These are phyloP conservation scores for Pogostemon cablin DNA, from an alignment of 257 asterid genomes.

Conservation along the genomic window DNA sequence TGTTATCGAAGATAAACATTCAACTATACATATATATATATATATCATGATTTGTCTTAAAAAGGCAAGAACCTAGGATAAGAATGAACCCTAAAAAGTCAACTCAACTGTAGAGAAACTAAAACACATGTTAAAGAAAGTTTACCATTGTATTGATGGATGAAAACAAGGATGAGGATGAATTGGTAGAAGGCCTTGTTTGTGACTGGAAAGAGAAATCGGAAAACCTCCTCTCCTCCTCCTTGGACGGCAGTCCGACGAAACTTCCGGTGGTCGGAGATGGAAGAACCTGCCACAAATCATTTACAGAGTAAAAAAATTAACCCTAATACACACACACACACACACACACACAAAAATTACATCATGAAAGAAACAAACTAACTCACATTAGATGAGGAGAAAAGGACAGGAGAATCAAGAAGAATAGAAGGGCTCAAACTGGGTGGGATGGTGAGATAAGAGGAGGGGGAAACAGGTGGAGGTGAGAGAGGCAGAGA, in stretches of 20 bases:
- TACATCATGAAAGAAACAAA: not conserved
- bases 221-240: slow-evolving; percentile 43
- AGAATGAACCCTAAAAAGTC: not conserved
- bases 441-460: slow-evolving; percentile 56
- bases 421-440: slow-evolving; percentile 76
- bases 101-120: too few relatives aligned
- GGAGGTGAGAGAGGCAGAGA: slow-evolving; percentile 63
- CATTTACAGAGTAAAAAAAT: not conserved
- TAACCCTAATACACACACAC: not conserved
- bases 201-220: slow-evolving; percentile 65
- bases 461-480: slow-evolving; percentile 78
- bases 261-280: slow-evolving; percentile 74
- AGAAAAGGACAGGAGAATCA: slow-evolving; percentile 78
- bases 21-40: too few relatives aligned
- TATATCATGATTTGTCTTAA: not conserved
- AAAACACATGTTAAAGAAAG: not conserved
- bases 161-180: slow-evolving; percentile 47
- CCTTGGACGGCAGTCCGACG: slow-evolving; percentile 41
- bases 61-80: slow-evolving; percentile 10
- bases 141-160: slow-evolving; percentile 41
- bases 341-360: not conserved
- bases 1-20: too few relatives aligned
- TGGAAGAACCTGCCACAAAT: slow-evolving; percentile 52
- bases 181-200: slow-evolving; percentile 36
- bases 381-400: slow-evolving; percentile 62